Base-by-base conservation (phyloP, 352 stramenopile species). In the Phytopythium helicoides region DNA sequence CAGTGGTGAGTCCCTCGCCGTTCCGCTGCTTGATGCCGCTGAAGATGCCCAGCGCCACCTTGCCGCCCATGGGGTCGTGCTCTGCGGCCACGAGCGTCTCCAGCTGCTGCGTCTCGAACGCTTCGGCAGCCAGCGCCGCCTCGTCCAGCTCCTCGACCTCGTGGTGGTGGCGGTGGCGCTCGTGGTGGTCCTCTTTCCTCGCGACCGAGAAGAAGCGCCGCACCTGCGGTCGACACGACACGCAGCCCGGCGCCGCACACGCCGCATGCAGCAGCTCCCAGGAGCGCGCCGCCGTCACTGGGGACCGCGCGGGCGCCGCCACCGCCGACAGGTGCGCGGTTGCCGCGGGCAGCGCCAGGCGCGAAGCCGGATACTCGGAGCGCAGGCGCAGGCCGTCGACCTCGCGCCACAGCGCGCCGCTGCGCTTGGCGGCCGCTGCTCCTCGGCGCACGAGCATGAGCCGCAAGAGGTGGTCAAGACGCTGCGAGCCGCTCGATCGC, bases 11-110 rank as follows among this genome's bases (percentile, higher is more conserved):
- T 0, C 75, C 75, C 0, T 64, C 51, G 21, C 76, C 75, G 25
- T 66, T 42, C 1, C 52, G 36, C 0, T 34, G 42, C 36, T 76
- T 53, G 25, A 91, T 81, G 58, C 76, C 66, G 2, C 71, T 16
- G 22, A 86, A 72, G 35, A 89, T 83, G 21, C 82, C 73, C 31
- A 85, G 33, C 14, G 77, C 80, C 2, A 66, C 57, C 2, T 60
- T 44, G 61, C 64, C 81, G 39, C 69, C 60, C 10, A 49, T 68
- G 26, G 67, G 60, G 8, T 73, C 72, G 39, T 75, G 60, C 18
- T 67, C 58, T 15, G 49, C 68, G 34, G 68, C 60, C 50, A 70
- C 37, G 39, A 66, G 52, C 21, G 59, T n/a, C 21, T 69, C 60
- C 14, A 70, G 34, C 31, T 63, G 51, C 16, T 40, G 28, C 6